Base-by-base conservation (phyloP, 306 rosid genomes). In the Benincasa hispida region DNA sequence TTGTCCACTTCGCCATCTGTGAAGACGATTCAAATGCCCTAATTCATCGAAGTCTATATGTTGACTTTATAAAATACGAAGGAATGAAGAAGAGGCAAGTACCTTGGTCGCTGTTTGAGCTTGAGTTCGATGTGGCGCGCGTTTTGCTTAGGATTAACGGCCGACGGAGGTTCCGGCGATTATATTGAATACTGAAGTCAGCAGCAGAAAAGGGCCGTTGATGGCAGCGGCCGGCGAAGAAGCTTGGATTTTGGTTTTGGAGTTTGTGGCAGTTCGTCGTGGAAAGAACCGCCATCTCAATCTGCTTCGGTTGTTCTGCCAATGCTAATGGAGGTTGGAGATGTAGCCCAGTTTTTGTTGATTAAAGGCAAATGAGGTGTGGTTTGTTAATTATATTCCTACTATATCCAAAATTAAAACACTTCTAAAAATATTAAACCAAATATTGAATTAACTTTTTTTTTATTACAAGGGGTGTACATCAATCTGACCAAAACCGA, bases 81-180 rank as follows among this genome's bases (percentile, higher is more conserved):
- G 2, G 54, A 45, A 37, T 28, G 77, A 76, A 56, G 72, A 62
- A 67, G 54, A 78, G 55, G 72, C 11, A 21, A 28, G 45, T 6
- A 91, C 93, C 93, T 86, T 83, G 84, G 15, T 25, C 76, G 1
- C 78, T 77, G 81, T 81, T 41, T 70, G 87, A 68, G 69, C 87
- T 81, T 45, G 86, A 81, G 34, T 86, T 80, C 14, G 93, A 79
- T 77, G 50, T 77, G 51, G 57, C 75, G 32, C 79, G 53, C 18
- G 22, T 8, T 56, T 78, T 83, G 45, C 78, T 67, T 51, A 78
- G 42, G 70, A 80, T 21, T 42, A 48, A 11, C 12, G 37, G 74
- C 67, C 57, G 74, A 41, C 58, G 74, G 77, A 6, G 85, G 12
- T 28, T 32, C 51, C 30, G 79, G 75, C 80, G 34, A 61, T 77